phyloP scores from a whole-genome alignment of 768 basidiomycete genomes.

The Hygrocybe punicea region DNA sequence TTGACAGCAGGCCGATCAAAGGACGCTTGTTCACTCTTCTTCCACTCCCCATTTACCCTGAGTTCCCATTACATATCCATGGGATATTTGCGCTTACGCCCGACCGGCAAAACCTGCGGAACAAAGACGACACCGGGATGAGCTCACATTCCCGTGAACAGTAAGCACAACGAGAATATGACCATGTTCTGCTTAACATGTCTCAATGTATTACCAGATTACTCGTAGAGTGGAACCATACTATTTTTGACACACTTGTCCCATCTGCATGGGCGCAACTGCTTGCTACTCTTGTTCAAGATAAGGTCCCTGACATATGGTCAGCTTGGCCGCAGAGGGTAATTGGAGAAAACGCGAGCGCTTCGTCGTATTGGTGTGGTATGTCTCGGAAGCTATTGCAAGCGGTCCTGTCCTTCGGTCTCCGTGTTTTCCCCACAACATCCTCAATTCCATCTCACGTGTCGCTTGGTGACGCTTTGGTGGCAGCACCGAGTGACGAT shows the following conservation, averaged over 20 bases:
- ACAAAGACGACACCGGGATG: constrained; percentile 38
- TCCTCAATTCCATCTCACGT: constrained; percentile 27
- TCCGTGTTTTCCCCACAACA: constrained; percentile 31
- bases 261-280: constrained; percentile 43
- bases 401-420: constrained; percentile 24
- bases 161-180: constrained; percentile 27
- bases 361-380: constrained; percentile 39
- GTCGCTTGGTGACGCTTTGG: constrained; percentile 20
- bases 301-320: constrained; percentile 31
- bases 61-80: constrained; percentile 46
- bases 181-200: constrained; percentile 28
- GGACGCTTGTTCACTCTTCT: constrained; percentile 51
- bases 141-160: constrained; percentile 34
- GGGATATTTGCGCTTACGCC: constrained; percentile 46
- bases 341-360: constrained; percentile 31
- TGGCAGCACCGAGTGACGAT: constrained; percentile 29
- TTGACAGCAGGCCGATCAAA: constrained; percentile 8
- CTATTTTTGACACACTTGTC: constrained; percentile 32
- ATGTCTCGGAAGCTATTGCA: constrained; percentile 26
- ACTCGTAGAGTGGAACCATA: too few species aligned
- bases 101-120: constrained; percentile 44
- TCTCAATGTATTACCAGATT: too few species aligned
- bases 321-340: constrained; percentile 41
- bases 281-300: constrained; percentile 30
- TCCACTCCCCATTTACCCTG: constrained; percentile 45